These are phyloP conservation scores for Grammothele lineata DNA, from an alignment of 768 basidiomycete species.

Conservation along the genomic window DNA sequence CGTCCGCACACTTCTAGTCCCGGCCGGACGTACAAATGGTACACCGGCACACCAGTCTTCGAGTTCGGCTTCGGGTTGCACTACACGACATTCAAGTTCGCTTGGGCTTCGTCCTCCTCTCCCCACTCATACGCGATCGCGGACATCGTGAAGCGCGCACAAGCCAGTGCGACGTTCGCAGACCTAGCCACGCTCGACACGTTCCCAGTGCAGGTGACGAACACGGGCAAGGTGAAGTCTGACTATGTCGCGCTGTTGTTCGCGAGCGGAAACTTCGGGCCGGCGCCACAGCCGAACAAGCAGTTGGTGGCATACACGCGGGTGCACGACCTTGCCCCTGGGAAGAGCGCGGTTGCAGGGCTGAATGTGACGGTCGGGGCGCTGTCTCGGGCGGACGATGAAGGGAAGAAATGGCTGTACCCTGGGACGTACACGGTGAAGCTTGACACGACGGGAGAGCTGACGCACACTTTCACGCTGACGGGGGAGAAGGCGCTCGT, in stretches of 20 bases:
- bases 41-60: slow-evolving; percentile 44
- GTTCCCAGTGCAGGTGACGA: slow-evolving; percentile 44
- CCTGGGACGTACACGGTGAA: slow-evolving; percentile 39
- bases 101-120: slow-evolving; percentile 27
- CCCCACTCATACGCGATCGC: slow-evolving; percentile 40
- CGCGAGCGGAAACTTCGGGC: slow-evolving; percentile 43
- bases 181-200: slow-evolving; percentile 47
- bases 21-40: slow-evolving; percentile 59
- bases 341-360: slow-evolving; percentile 26
- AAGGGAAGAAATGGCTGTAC: slow-evolving; percentile 43
- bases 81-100: slow-evolving; percentile 46
- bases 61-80: slow-evolving; percentile 53
- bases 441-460: slow-evolving; percentile 37
- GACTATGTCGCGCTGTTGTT: slow-evolving; percentile 56
- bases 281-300: slow-evolving; percentile 49
- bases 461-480: slow-evolving; percentile 40
- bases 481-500: slow-evolving; percentile 39
- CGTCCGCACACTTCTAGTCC: slow-evolving; percentile 46
- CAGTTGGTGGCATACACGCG: slow-evolving; percentile 47
- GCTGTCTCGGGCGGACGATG: slow-evolving; percentile 43
- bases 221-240: slow-evolving; percentile 44
- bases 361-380: slow-evolving; percentile 44
- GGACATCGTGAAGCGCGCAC: slow-evolving; percentile 28
- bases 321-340: slow-evolving; percentile 29
- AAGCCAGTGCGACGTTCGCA: slow-evolving; percentile 19